Conservation (phyloP, 768 basidiomycete genomes). For the Boletus sp. region DNA sequence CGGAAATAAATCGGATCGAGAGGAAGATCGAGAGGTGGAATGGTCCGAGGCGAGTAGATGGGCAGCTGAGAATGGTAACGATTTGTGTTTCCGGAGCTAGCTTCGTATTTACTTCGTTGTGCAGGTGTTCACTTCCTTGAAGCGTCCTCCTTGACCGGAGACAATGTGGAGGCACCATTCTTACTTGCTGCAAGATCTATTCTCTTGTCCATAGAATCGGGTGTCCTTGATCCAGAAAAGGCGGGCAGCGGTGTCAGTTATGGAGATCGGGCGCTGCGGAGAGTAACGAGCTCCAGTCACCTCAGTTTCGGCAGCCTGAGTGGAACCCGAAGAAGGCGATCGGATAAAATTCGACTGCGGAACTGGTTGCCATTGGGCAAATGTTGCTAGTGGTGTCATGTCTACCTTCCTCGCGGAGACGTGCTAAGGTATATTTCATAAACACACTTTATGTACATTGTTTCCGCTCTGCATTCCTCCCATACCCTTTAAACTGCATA, state of each 20-base stretch:
- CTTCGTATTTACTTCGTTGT: conserved; percentile 3
- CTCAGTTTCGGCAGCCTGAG: conserved; percentile 84
- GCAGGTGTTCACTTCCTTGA: conserved; percentile 94
- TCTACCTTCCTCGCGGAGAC: background rate
- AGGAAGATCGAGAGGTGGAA: conserved; percentile 93
- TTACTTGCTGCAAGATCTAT: conserved; percentile 83
- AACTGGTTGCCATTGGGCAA: conserved; percentile 60
- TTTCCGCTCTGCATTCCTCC: conserved; percentile 8
- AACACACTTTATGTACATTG: conserved; percentile 5
- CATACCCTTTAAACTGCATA: conserved; percentile 26
- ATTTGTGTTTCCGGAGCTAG: background rate
- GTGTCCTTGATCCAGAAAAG: conserved; percentile 88
- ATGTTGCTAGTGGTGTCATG: conserved; percentile 53
- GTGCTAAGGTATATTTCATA: conserved; percentile 18
- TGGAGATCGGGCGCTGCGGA: conserved; percentile 87
- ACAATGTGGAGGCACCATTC: conserved; percentile 95
- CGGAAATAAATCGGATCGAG: conserved; percentile 93
- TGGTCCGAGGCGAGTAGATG: conserved; percentile 93
- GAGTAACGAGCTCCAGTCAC: conserved; percentile 89
- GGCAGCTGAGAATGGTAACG: conserved; percentile 91
- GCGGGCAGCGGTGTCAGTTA: conserved; percentile 95
- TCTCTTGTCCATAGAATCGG: conserved; percentile 87
- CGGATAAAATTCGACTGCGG: conserved; percentile 60
- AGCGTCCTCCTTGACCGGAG: conserved; percentile 86
- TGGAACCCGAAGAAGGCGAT: conserved; percentile 55